Base-by-base conservation (phyloP, 345 rosid species). In the Salix dunnii region DNA sequence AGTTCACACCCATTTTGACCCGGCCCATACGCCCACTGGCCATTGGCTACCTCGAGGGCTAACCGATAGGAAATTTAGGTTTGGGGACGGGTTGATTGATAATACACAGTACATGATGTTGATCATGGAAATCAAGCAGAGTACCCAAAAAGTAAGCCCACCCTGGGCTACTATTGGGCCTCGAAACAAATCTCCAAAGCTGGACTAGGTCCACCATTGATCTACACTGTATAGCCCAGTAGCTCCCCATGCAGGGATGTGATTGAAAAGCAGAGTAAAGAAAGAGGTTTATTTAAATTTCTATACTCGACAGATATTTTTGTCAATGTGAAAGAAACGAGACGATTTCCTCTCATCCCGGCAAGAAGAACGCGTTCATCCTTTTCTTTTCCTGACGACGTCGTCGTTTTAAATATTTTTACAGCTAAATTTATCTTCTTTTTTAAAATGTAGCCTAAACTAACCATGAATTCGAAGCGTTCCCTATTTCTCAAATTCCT, bases 381-480 rank as follows among this genome's bases (percentile, higher is more conserved):
- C 60, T 20, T 0, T 20, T 5, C 0, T 0, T 6, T 6, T 20
- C 16, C 53, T n/a, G n/a, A n/a, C n/a, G n/a, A n/a, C n/a, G n/a
- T n/a, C n/a, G n/a, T n/a, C n/a, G n/a, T 48, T 1, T 33, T 33
- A 33, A 4, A 33, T 33, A 33, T 33, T 33, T 33, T 33, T 6
- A 33, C 0, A 33, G 35, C 35, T 33, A 0, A 33, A 33, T 33
- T 33, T 33, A 33, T 33, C 5, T 33, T 33, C 0, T 33, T 33
- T 33, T 33, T 31, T 3, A 31, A 30, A 30, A 33, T 33, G 35
- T 33, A 8, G 42, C 42, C 8, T 38, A 38, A 38, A 38, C 42
- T 38, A 38, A 38, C 42, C 42, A 38, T 38, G 42, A 38, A 38
- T 7, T 38, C 42, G 42, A 38, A 38, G 2, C 10, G 11, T 38